Evolutionary conservation across 23 red algal genomes (phyloP).

Genomic region (Chondrus crispus): DNA sequence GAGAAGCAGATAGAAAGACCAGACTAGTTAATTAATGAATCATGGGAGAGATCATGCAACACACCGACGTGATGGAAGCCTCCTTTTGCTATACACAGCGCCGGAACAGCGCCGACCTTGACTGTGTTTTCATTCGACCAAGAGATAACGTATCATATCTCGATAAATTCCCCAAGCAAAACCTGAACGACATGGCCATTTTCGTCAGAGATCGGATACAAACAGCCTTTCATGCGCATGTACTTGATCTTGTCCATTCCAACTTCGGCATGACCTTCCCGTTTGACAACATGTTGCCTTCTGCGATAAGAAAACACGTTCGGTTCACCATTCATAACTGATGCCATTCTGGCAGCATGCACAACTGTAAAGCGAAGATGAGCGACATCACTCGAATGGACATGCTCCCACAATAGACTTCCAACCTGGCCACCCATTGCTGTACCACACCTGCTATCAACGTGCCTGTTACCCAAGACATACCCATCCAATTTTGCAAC

Average conservation of each 20-base stretch:
- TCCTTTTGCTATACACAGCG: too few species aligned
- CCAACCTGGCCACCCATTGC: slow-evolving; percentile 56
- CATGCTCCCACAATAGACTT: slow-evolving; percentile 40
- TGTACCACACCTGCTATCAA: neutral
- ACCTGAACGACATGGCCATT: neutral
- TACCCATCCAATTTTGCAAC: slow-evolving; percentile 28
- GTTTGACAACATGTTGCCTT: neutral
- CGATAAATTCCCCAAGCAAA: slow-evolving; percentile 56
- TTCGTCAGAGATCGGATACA: slow-evolving; percentile 31
- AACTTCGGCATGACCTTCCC: neutral
- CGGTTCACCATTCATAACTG: slow-evolving; percentile 27
- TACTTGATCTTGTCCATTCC: neutral
- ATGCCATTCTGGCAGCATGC: slow-evolving; percentile 39
- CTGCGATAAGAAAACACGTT: slow-evolving; percentile 63
- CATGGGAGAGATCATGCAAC: too few species aligned
- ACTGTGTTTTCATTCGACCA: too few species aligned
- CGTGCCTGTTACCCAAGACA: slow-evolving; percentile 46
- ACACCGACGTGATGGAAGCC: too few species aligned
- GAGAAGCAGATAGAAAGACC: too few species aligned
- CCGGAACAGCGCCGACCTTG: too few species aligned
- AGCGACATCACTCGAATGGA: slow-evolving; percentile 17
- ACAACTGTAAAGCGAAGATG: slow-evolving; percentile 44
- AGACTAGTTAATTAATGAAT: too few species aligned
- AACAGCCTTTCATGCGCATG: slow-evolving; percentile 54
- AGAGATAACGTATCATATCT: too few species aligned